Percentiles rank a stretch among this genome's conserved stretches.
These are phyloP conservation scores for Boletus pseudo-olivaceus DNA, from an alignment of 768 basidiomycete species.

Conservation along the genomic window DNA sequence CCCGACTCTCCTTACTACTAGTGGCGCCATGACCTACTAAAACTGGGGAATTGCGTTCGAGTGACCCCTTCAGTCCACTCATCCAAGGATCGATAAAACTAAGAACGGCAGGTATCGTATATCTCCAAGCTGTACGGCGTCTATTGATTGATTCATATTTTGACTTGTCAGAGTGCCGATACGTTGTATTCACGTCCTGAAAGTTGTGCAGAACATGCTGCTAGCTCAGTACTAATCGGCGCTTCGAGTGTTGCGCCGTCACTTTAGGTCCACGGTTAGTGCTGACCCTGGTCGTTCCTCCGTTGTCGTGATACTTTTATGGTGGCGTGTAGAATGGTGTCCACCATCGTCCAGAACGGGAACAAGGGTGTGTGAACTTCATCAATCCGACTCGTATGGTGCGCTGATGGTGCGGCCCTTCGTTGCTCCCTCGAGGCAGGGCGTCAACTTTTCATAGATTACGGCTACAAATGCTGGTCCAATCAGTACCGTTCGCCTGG, in stretches of 20 bases:
- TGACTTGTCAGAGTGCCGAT: background rate
- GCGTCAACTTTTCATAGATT: background rate
- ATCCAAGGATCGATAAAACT: background rate
- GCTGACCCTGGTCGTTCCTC: background rate
- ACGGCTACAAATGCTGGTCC: background rate
- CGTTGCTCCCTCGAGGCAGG: constrained; percentile 12
- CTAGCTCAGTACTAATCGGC: background rate
- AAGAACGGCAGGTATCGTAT: background rate
- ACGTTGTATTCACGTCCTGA: background rate
- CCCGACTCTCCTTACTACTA: no score
- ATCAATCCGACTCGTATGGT: background rate
- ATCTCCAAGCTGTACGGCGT: no score
- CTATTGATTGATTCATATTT: background rate
- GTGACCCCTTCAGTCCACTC: background rate
- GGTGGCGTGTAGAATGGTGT: background rate
- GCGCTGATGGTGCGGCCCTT: background rate
- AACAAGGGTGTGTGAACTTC: background rate
- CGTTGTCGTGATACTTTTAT: background rate
- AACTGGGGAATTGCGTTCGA: background rate
- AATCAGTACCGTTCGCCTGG: constrained; percentile 1
- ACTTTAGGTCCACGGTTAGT: background rate
- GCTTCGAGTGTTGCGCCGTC: background rate
- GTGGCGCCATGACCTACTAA: no score
- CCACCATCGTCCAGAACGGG: background rate
- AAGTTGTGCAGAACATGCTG: background rate